Evolutionary conservation across 768 basidiomycete species (phyloP).

Genomic region (Hygrophoropsis aurantiaca): DNA sequence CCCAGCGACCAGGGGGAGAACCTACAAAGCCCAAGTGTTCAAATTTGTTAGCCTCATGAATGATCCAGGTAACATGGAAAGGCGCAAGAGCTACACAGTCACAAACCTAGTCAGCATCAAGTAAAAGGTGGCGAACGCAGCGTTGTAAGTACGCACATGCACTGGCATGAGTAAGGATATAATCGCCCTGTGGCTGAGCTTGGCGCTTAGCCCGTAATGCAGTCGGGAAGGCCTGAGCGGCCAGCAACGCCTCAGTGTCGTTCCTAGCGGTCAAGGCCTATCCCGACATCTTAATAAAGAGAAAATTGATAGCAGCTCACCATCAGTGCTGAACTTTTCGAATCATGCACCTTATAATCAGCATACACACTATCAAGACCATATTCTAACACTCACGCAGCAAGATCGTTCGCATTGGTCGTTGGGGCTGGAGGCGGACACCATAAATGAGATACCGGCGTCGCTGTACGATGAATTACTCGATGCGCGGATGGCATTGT

Average conservation of each 20-base stretch:
- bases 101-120: background rate
- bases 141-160: no score
- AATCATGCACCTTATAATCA: constrained; percentile 55
- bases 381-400: constrained; percentile 62
- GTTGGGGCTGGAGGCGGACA: constrained; percentile 65
- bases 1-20: constrained; percentile 26
- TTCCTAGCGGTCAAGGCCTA: constrained; percentile 66
- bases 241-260: constrained; percentile 46
- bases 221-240: constrained; percentile 31
- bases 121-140: constrained; percentile 21
- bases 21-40: no score
- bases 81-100: constrained; percentile 39
- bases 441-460: constrained; percentile 61
- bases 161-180: constrained; percentile 36
- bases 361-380: constrained; percentile 71
- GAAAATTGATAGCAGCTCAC: background rate
- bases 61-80: no score
- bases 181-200: constrained; percentile 31
- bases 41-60: no score
- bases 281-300: background rate
- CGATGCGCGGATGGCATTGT: constrained; percentile 42
- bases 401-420: constrained; percentile 60
- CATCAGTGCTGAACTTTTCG: no score
- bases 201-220: constrained; percentile 28
- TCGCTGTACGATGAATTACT: constrained; percentile 53